Conservation (phyloP, 768 basidiomycete genomes). For the Amanita rubescens region DNA sequence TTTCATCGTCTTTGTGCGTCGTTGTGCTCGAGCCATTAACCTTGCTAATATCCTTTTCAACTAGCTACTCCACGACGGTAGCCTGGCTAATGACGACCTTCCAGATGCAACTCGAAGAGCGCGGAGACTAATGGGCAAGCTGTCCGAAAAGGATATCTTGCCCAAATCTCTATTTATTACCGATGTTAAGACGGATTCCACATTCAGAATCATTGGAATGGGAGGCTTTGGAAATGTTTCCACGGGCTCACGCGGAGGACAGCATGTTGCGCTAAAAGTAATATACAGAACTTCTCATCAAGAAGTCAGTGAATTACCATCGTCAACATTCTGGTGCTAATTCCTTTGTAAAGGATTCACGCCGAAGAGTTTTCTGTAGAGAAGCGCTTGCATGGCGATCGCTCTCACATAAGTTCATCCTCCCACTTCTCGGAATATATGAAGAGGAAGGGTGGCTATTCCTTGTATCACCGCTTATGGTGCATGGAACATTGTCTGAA, state of each 20-base stretch:
- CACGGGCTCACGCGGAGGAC: not conserved
- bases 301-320: too few relatives aligned
- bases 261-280: not conserved
- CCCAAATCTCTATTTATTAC: not conserved
- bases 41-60: not conserved
- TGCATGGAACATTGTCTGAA: not conserved
- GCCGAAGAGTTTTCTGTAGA: not conserved
- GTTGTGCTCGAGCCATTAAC: not conserved
- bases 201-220: not conserved
- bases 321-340: not conserved
- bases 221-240: not conserved
- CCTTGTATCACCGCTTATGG: conserved; percentile 1
- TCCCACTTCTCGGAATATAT: not conserved
- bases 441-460: not conserved
- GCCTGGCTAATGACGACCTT: not conserved
- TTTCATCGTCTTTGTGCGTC: not conserved
- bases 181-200: too few relatives aligned
- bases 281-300: not conserved
- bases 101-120: not conserved
- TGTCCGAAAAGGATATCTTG: not conserved
- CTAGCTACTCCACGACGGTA: not conserved
- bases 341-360: not conserved
- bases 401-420: not conserved
- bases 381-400: conserved; percentile 1
- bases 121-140: not conserved